Percentiles rank a stretch among this genome's conserved stretches.
phyloP scores from a whole-genome alignment of 805 yeast species.

The Yarrowia hollandica region DNA sequence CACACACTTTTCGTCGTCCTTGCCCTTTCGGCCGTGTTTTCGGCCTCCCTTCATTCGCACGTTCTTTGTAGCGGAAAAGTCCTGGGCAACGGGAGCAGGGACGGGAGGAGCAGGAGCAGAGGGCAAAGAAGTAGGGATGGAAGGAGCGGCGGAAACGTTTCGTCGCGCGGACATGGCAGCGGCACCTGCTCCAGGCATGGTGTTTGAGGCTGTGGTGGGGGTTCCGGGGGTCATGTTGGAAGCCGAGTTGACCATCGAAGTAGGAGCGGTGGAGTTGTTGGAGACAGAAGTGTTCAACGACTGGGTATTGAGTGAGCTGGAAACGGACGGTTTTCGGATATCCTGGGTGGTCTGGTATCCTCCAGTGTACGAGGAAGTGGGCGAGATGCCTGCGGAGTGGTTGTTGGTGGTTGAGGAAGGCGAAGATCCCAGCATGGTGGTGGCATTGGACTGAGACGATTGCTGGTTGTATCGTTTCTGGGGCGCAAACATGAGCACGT shows the following conservation, averaged over 20 bases:
- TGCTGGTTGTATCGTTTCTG: background rate
- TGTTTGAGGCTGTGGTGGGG: background rate
- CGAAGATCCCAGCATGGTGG: conserved; percentile 2
- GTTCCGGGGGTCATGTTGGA: background rate
- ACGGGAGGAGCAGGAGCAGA: background rate
- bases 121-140: background rate
- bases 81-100: background rate
- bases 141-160: conserved; percentile 7
- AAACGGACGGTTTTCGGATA: conserved; percentile 9
- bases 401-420: background rate
- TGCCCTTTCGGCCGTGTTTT: conserved; percentile 26
- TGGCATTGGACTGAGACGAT: no score
- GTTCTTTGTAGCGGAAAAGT: background rate
- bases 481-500: conserved; percentile 30
- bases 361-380: background rate
- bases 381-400: background rate
- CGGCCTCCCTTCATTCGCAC: background rate
- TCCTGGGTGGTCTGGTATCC: conserved; percentile 27
- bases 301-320: conserved; percentile 2
- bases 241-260: background rate
- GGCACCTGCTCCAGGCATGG: background rate
- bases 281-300: background rate
- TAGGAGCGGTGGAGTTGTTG: conserved; percentile 16
- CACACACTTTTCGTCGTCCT: conserved; percentile 27
- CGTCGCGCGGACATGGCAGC: background rate